Conservation (phyloP, 2,329 filamentous ascomycete genomes). For the Monosporascus sp. region DNA sequence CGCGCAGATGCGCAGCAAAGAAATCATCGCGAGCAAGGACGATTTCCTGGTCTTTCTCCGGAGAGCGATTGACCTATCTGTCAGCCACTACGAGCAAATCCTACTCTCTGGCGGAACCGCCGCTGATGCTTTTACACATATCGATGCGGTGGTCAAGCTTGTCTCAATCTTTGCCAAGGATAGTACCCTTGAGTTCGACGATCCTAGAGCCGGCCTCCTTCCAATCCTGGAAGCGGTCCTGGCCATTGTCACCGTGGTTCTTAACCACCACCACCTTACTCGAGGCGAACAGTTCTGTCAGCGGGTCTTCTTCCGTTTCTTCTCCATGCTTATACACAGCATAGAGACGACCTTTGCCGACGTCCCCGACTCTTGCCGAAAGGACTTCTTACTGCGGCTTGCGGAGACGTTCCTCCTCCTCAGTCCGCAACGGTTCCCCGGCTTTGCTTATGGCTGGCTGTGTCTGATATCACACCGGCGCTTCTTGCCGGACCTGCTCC, state of each 20-base stretch:
- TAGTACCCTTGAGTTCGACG: conserved; percentile 55
- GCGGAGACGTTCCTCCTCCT: conserved; percentile 67
- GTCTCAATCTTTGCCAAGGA: conserved; percentile 70
- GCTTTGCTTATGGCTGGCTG: conserved; percentile 82
- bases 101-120: conserved; percentile 56
- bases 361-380: conserved; percentile 54
- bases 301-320: conserved; percentile 84
- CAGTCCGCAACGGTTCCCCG: conserved; percentile 71
- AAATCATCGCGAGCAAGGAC: conserved; percentile 67
- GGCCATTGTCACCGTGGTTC: conserved; percentile 69
- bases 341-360: conserved; percentile 55
- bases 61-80: conserved; percentile 71
- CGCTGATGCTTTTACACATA: conserved; percentile 50
- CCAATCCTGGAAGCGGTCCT: conserved; percentile 73
- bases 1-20: conserved; percentile 71
- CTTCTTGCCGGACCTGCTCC: conserved; percentile 75
- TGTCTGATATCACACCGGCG: conserved; percentile 76
- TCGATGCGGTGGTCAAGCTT: conserved; percentile 80
- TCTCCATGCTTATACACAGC: conserved; percentile 77
- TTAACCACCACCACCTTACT: conserved; percentile 80
- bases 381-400: conserved; percentile 66
- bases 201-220: conserved; percentile 57
- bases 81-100: conserved; percentile 71
- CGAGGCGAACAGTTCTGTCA: conserved; percentile 79
- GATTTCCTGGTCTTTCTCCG: conserved; percentile 77